Evolutionary conservation across 345 rosid genomes (phyloP), one percentile per base, ranked within the genome.

Genomic region (Dipteronia sinensis): DNA sequence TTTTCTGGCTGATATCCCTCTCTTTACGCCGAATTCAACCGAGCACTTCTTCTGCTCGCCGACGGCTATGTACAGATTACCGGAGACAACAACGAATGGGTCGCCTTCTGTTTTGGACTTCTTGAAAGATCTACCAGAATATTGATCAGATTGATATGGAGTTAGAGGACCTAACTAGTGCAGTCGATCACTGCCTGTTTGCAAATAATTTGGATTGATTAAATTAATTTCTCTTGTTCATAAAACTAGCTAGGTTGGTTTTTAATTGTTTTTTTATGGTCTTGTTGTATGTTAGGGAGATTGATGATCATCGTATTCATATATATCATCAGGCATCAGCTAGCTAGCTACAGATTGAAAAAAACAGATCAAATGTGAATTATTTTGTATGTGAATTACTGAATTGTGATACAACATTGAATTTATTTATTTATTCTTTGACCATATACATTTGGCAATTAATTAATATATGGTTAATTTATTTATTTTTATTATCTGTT

Each of bases 51-150:
- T 84, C 75, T 78, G 69, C 78, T 86, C 86, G 0, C 84, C 89
- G 0, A 80, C 64, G 75, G 83, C 63, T 8, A 53, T 38, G 6
- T 80, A 27, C 53, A 82, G 82, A 77, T 82, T 38, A 66, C 53
- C 83, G 19, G 82, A 83, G 29, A 71, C 82, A 0, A 22, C 23
- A 16, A 71, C 16, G 2, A 72, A 15, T 44, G 4, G 38, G 23
- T 82, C 88, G 42, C 83, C 91, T 0, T 73, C 89, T 7, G 51
- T 76, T 16, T 51, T 76, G 29, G 87, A 83, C 83, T 80, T 82
- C 79, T 29, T 82, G 53, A 85, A 82, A 65, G 82, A 75, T 31
- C 65, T 83, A 8, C 81, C 85, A 19, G 86, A 85, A 69, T 82
- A 23, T 53, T 72, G 78, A 77, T 22, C 15, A 63, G 42, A 1